Evolutionary conservation across 2,329 filamentous ascomycete genomes (phyloP).

Genomic region (Penicillium sp.): DNA sequence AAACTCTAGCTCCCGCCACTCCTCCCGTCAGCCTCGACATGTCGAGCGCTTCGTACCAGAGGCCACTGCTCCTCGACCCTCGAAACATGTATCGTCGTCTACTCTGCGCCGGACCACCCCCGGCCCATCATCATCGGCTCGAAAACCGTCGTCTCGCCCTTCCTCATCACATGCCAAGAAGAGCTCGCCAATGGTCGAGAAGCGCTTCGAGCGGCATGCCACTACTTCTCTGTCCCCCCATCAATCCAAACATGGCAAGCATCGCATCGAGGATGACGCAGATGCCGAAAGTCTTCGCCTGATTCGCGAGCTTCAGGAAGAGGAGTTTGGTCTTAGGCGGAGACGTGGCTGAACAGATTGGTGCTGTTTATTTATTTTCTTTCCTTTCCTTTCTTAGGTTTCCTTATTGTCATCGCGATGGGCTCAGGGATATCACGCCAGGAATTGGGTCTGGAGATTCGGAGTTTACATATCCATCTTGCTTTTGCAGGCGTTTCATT

Average conservation of each 20-base stretch:
- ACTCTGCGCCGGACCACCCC: slow-evolving; percentile 31
- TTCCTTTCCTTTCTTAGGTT: slow-evolving; percentile 14
- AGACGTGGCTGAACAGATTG: slow-evolving; percentile 22
- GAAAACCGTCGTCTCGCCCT: slow-evolving; percentile 40
- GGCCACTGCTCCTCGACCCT: slow-evolving; percentile 25
- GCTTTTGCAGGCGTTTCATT: slow-evolving; percentile 14
- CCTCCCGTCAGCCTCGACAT: slow-evolving; percentile 48
- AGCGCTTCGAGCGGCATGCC: slow-evolving; percentile 34
- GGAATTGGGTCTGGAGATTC: slow-evolving; percentile 17
- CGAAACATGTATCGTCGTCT: slow-evolving; percentile 27
- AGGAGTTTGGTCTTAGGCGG: slow-evolving; percentile 48
- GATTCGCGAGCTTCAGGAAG: slow-evolving; percentile 49
- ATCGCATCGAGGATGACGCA: slow-evolving; percentile 34
- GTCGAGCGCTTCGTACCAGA: slow-evolving; percentile 45
- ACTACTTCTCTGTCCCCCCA: slow-evolving; percentile 31
- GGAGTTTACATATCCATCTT: slow-evolving; percentile 19
- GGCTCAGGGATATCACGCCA: slow-evolving; percentile 22
- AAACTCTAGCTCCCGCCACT: slow-evolving; percentile 46
- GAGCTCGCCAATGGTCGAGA: slow-evolving; percentile 42
- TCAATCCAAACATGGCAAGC: slow-evolving; percentile 33
- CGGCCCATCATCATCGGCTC: slow-evolving; percentile 29
- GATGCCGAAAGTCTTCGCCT: slow-evolving; percentile 48
- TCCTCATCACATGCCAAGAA: slow-evolving; percentile 44
- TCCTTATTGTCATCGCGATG: slow-evolving; percentile 15
- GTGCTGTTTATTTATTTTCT: not conserved